Conservation (phyloP, 495 filamentous ascomycete genomes). For the Hypoxylon subgilvum region DNA sequence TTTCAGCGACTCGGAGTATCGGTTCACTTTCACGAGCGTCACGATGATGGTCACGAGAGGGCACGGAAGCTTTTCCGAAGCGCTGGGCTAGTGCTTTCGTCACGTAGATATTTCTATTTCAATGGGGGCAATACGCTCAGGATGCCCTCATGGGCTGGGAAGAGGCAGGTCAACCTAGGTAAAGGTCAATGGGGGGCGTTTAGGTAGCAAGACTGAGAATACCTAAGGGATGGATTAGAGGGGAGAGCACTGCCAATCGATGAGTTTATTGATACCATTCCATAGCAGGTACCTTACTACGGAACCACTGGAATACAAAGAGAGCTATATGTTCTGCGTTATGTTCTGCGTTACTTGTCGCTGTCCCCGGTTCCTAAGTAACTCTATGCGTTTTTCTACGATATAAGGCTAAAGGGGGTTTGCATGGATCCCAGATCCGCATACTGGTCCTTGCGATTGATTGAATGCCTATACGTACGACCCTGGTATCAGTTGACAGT, state of each 20-base stretch:
- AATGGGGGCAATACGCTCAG: neutral
- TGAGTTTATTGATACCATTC: too few species aligned
- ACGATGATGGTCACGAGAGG: neutral
- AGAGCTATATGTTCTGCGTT: too few species aligned
- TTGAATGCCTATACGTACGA: too few species aligned
- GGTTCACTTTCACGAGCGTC: constrained; percentile 21
- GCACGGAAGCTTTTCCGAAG: neutral
- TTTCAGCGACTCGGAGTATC: constrained; percentile 9
- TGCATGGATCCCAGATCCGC: constrained; percentile 23
- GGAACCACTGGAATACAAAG: too few species aligned
- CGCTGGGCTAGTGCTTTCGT: constrained; percentile 1
- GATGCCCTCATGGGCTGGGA: neutral
- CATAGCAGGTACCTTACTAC: too few species aligned
- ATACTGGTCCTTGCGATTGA: constrained; percentile 18
- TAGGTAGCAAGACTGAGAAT: neutral
- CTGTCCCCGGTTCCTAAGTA: too few species aligned
- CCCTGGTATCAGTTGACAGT: too few species aligned
- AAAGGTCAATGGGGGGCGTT: neutral
- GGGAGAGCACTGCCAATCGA: too few species aligned
- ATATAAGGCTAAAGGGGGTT: constrained; percentile 17
- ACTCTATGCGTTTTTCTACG: too few species aligned
- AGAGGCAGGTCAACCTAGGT: too few species aligned
- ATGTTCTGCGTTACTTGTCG: too few species aligned
- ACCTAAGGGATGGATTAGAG: neutral
- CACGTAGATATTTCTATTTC: constrained; percentile 9